A percentile compares a stretch with the other conserved stretches of the same genome.
Conservation (phyloP, 805 yeast species). For the Wickerhamiella domercqiae region DNA sequence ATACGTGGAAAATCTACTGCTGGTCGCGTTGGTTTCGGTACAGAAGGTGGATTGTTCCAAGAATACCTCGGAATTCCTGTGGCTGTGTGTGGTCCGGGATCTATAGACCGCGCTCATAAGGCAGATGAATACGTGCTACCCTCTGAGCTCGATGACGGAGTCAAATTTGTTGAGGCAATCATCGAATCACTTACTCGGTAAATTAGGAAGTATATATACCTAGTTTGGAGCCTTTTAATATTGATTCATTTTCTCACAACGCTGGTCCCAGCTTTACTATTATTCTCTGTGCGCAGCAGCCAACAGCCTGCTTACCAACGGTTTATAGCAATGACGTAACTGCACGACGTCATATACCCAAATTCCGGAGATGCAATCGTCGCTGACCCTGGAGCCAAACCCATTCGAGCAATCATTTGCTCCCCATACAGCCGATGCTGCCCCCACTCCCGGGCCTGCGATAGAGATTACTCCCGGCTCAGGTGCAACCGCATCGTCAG, state of each 20-base stretch:
- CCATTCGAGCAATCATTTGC: conserved; percentile 94
- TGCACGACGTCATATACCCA: neutral
- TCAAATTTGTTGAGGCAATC: conserved; percentile 3
- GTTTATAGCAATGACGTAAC: neutral
- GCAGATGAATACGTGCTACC: conserved; percentile 12
- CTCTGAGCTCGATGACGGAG: conserved; percentile 8
- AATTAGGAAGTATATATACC: neutral
- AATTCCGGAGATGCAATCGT: conserved; percentile 1
- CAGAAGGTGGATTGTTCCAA: conserved; percentile 14
- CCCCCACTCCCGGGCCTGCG: neutral
- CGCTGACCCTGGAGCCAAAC: conserved; percentile 77
- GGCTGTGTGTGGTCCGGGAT: conserved; percentile 14
- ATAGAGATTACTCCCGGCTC: neutral
- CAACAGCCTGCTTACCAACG: neutral
- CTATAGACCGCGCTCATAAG: conserved; percentile 13
- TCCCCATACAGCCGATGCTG: conserved; percentile 24
- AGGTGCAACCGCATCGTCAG: no score
- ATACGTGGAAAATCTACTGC: neutral
- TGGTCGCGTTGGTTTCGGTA: conserved; percentile 11
- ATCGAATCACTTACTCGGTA: neutral
- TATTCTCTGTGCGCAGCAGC: no score
- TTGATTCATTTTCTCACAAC: no score
- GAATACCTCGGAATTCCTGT: conserved; percentile 10
- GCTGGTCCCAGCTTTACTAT: no score
- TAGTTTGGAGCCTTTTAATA: no score